Base-by-base conservation (phyloP, 2,329 filamentous ascomycete genomes). In the Aspergillus sp. region DNA sequence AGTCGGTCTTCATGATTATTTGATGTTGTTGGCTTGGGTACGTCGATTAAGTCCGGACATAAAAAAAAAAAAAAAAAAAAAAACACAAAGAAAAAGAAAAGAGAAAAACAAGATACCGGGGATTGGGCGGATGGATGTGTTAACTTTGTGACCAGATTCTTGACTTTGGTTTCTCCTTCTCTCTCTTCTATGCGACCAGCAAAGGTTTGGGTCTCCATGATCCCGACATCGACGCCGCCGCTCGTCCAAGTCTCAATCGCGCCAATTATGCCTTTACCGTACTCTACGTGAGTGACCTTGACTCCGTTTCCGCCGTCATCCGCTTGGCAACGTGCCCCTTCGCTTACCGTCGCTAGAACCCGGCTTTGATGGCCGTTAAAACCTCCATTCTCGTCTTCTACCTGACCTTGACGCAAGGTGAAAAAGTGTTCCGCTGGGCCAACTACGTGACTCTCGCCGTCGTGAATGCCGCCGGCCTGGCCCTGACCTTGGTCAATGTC, bases 381-480 rank as follows among this genome's bases (percentile, higher is more conserved):
- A 92, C 91, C 0, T 96, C 92, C n/a, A 91, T 97, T 67, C 82
- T 97, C 59, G 83, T 95, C 55, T 97, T 97, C 75, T 97, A 96
- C 77, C 82, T 97, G 53, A 88, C 89, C 46, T 82, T 97, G 52
- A 90, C 91, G 26, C 89, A 88, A 68, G 90, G 91, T 60, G 87
- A 96, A 65, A 86, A 86, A 63, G 81, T 93, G 53, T 88, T 96
- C 65, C 87, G 90, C 60, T 85, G 89, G 76, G 87, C 88, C n/a
- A 95, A 91, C n/a, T 92, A 92, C 80, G 81, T 84, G 4, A 92
- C 90, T 0, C 80, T 97, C 1, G 81, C 80, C 52, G 82, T 96
- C 22, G 92, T 96, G 72, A 96, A 95, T 69, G 72, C 88, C 7
- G 89, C 90, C 31, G 93, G 92, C 14, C 67, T 87, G 20, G 90